Percentiles rank a stretch among this genome's conserved stretches.
phyloP scores from a whole-genome alignment of 805 yeast genomes.

The Barnettozyma sucrosica region DNA sequence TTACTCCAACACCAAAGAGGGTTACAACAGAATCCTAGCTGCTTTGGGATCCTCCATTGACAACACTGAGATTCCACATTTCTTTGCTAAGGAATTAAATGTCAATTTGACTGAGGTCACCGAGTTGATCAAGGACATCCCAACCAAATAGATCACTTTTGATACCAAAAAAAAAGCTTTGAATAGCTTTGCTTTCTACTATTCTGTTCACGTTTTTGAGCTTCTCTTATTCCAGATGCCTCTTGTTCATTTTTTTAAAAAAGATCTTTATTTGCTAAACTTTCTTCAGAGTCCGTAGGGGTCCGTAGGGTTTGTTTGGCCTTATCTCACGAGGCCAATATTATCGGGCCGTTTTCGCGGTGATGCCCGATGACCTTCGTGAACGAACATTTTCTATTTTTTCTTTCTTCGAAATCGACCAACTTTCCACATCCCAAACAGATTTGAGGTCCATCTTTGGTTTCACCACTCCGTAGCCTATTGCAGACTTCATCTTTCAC shows the following conservation, averaged over 20 bases:
- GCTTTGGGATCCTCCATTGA: slow-evolving; percentile 77
- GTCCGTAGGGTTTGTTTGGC: slow-evolving; percentile 3
- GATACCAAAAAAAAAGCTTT: not conserved
- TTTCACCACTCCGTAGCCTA: too few relatives aligned
- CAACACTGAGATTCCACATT: slow-evolving; percentile 76
- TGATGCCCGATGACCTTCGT: not conserved
- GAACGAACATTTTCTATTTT: not conserved
- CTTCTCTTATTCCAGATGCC: not conserved
- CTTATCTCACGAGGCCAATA: too few relatives aligned
- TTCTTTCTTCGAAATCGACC: not conserved
- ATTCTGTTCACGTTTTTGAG: not conserved
- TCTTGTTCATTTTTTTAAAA: not conserved
- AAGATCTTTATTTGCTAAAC: not conserved
- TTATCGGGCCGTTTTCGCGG: not conserved
- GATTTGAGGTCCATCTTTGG: too few relatives aligned
- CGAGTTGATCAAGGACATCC: slow-evolving; percentile 40
- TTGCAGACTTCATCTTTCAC: too few relatives aligned
- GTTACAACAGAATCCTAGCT: slow-evolving; percentile 36
- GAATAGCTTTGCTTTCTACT: not conserved
- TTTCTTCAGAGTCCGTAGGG: not conserved
- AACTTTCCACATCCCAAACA: too few relatives aligned
- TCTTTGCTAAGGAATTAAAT: slow-evolving; percentile 51
- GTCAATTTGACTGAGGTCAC: slow-evolving; percentile 47
- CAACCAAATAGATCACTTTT: slow-evolving; percentile 10
- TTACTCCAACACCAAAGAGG: slow-evolving; percentile 51